Evolutionary conservation across 371 early-diverging fungal species (phyloP), one percentile per base, ranked within the genome.

Genomic region (Mortierella sp.): DNA sequence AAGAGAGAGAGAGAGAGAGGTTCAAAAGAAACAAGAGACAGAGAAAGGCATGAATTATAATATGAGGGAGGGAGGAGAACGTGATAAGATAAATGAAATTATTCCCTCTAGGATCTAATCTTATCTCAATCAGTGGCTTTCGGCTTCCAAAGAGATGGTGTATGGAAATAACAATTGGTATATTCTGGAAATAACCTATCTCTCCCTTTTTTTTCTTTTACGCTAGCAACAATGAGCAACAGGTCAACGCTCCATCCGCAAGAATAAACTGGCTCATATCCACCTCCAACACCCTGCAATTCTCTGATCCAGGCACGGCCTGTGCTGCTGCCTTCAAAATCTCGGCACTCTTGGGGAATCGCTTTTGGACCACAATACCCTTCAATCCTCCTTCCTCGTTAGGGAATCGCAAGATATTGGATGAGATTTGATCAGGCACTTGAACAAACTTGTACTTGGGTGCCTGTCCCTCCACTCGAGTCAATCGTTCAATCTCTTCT

Each of bases 261-360:
- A 81, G 77, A 51, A 83, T 81, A 3, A 83, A 62, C 60, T 83
- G 77, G 57, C 77, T 71, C 83, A 82, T 82, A 50, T 71, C 60
- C 26, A 81, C 48, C 29, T 71, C 52, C n/a, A 72, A 44, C 1
- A 82, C 19, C 57, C 62, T 19, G n/a, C 60, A 60, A 16, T 2
- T n/a, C 2, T 18, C 19, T 0, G 60, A 45, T 3, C 72, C 72
- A 15, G 67, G 62, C 45, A 64, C 57, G 4, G 60, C 16, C 25
- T 64, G 53, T 16, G 76, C 46, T 47, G 66, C 70, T 1, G 64
- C 48, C 11, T 57, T n/a, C 12, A 83, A 26, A 1, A 83, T 63
- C 12, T 56, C 60, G 43, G 64, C 72, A n/a, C 72, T 68, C 21
- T 66, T 50, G 9, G 77, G 66, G 62, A 74, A 81, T 5, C 60